These are phyloP conservation scores for Leptomonas pyrrhocoris DNA, from an alignment of 208 protist species.

Conservation along the genomic window DNA sequence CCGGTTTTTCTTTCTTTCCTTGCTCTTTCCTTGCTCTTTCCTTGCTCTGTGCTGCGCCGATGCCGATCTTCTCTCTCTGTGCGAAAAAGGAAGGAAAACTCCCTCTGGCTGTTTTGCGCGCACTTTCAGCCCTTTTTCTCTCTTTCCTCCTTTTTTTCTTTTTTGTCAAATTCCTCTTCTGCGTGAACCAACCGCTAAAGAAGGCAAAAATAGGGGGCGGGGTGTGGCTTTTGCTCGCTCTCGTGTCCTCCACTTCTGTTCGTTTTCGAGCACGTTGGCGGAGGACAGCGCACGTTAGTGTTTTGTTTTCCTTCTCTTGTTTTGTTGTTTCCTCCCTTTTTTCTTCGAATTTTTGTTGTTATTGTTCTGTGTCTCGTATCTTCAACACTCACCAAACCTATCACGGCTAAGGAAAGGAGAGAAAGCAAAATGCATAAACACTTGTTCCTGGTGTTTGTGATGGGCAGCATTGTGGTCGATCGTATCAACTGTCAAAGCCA, in stretches of 20 bases:
- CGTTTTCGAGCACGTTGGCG: constrained; percentile 9
- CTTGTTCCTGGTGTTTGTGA: not conserved
- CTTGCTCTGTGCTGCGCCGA: not conserved
- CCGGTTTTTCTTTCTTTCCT: constrained; percentile 10
- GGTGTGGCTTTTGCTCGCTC: no score
- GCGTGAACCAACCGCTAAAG: no score
- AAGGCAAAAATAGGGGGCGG: no score
- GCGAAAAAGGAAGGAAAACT: no score
- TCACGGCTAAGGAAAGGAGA: no score
- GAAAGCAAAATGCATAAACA: not conserved
- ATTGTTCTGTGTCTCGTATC: no score
- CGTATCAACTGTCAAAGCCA: no score
- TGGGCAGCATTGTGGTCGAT: not conserved
- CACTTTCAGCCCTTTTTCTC: not conserved
- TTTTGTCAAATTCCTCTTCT: no score
- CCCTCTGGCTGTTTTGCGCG: constrained; percentile 7
- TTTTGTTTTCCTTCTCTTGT: not conserved
- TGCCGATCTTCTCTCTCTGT: no score
- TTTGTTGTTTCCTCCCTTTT: constrained; percentile 5
- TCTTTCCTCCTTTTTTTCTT: not conserved
- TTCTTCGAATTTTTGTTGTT: no score
- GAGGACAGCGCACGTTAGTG: not conserved
- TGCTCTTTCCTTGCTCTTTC: constrained; percentile 22
- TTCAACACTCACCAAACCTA: no score
- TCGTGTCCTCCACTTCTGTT: constrained; percentile 12